Conservation (phyloP, 169 alveolate genomes). For the Plasmodium vivax region DNA sequence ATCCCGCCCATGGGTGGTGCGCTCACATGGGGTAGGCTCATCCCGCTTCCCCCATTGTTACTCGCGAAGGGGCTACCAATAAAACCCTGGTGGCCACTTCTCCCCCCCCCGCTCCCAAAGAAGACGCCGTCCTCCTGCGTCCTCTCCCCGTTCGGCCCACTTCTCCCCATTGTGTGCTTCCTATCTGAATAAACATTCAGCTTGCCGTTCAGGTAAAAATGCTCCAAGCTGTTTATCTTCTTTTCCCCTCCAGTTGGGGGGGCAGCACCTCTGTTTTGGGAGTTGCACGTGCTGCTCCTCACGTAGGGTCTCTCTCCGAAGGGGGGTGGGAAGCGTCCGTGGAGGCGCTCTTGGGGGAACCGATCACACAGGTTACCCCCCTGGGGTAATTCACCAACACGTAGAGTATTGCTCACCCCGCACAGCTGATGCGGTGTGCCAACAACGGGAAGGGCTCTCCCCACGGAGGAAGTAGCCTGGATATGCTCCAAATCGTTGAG, state of each 20-base stretch:
- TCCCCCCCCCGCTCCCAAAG: background rate
- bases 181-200: background rate
- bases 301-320: background rate
- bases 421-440: background rate
- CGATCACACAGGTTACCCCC: background rate
- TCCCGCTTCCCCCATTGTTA: no score
- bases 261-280: background rate
- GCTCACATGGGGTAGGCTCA: no score
- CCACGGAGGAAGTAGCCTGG: background rate
- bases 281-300: background rate
- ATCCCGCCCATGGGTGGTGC: background rate
- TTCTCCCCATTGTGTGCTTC: background rate
- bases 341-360: background rate
- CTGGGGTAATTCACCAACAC: background rate
- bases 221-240: background rate
- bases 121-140: background rate
- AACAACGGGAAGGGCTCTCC: background rate
- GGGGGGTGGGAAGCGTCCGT: background rate
- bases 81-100: background rate
- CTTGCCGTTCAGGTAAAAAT: background rate
- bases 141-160: background rate
- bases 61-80: no score
- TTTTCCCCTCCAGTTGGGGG: background rate
- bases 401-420: background rate
- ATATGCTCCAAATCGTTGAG: conserved; percentile 18